These are phyloP conservation scores for Dipodascus geniculatus DNA, from an alignment of 805 yeast genomes.

Conservation along the genomic window DNA sequence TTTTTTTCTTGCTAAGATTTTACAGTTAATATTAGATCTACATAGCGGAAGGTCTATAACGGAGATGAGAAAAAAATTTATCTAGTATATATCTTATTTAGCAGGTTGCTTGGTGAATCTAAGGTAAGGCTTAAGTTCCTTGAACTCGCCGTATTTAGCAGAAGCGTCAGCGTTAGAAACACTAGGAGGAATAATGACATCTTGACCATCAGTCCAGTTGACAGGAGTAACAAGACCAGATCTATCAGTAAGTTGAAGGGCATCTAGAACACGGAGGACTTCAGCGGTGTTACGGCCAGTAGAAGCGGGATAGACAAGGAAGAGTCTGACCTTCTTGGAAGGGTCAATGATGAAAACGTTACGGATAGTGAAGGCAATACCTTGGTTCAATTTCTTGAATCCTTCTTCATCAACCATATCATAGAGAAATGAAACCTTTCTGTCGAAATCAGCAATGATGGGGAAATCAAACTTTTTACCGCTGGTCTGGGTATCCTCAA, in stretches of 20 bases:
- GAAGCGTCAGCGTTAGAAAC: conserved; percentile 69
- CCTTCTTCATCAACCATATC: conserved; percentile 86
- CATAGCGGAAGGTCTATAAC: too few species aligned
- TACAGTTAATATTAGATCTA: too few species aligned
- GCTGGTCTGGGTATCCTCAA: conserved; percentile 62
- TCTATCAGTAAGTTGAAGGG: conserved; percentile 65
- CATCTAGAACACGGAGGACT: conserved; percentile 81
- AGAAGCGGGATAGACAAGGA: conserved; percentile 84
- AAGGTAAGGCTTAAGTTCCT: conserved; percentile 81
- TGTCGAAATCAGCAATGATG: conserved; percentile 76
- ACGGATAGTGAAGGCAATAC: conserved; percentile 78
- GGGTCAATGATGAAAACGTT: conserved; percentile 90
- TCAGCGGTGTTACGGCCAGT: conserved; percentile 91
- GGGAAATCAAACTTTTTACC: conserved; percentile 76
- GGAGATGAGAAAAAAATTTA: too few species aligned
- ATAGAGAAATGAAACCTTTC: conserved; percentile 72
- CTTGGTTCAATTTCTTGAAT: conserved; percentile 59
- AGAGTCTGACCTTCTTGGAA: conserved; percentile 73
- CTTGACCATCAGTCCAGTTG: conserved; percentile 83
- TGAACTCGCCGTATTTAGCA: conserved; percentile 77
- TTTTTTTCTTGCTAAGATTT: too few species aligned
- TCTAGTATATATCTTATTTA: too few species aligned
- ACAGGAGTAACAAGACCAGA: conserved; percentile 82
- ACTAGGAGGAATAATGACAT: conserved; percentile 84
- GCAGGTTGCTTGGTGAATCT: conserved; percentile 41